Evolutionary conservation across 805 yeast species (phyloP).

Genomic region (Nakazawaea siamensis): DNA sequence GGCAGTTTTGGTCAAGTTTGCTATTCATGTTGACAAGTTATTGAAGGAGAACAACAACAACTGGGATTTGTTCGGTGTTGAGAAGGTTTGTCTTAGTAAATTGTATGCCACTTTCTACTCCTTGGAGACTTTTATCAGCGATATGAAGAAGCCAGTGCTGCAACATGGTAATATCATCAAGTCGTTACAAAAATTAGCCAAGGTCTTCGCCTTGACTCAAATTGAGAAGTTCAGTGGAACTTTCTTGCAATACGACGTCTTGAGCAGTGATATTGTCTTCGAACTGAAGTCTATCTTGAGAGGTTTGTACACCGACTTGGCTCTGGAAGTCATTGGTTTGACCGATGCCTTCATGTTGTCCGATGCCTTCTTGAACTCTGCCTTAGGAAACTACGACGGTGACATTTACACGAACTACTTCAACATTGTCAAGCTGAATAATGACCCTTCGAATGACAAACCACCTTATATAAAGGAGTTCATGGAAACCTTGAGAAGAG

Average conservation of each 20-base stretch:
- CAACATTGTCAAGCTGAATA: slow-evolving; percentile 36
- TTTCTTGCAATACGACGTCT: slow-evolving; percentile 57
- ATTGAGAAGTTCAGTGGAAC: slow-evolving; percentile 65
- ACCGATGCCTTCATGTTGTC: slow-evolving; percentile 81
- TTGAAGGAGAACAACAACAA: slow-evolving; percentile 25
- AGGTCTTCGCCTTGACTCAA: slow-evolving; percentile 54
- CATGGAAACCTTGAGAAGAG: slow-evolving; percentile 29
- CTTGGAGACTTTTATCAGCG: slow-evolving; percentile 28
- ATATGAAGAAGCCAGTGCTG: slow-evolving; percentile 20
- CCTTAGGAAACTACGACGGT: slow-evolving; percentile 76
- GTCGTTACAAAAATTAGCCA: slow-evolving; percentile 45
- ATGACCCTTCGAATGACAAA: slow-evolving; percentile 44
- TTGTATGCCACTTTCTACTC: slow-evolving; percentile 43
- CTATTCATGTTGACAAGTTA: slow-evolving; percentile 22
- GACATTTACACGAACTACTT: slow-evolving; percentile 78
- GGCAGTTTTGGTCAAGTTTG: slow-evolving; percentile 30
- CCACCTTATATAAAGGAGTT: slow-evolving; percentile 48
- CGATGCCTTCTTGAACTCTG: slow-evolving; percentile 74
- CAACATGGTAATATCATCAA: slow-evolving; percentile 32
- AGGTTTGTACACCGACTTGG: slow-evolving; percentile 36
- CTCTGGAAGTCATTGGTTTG: slow-evolving; percentile 67
- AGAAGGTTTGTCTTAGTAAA: slow-evolving; percentile 39
- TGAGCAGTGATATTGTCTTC: slow-evolving; percentile 40
- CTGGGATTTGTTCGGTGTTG: slow-evolving; percentile 39
- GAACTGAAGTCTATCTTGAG: slow-evolving; percentile 30